Percentiles rank a stretch among this genome's conserved stretches.
Conservation (phyloP, 805 yeast genomes). For the Wickerhamiella australiensis region DNA sequence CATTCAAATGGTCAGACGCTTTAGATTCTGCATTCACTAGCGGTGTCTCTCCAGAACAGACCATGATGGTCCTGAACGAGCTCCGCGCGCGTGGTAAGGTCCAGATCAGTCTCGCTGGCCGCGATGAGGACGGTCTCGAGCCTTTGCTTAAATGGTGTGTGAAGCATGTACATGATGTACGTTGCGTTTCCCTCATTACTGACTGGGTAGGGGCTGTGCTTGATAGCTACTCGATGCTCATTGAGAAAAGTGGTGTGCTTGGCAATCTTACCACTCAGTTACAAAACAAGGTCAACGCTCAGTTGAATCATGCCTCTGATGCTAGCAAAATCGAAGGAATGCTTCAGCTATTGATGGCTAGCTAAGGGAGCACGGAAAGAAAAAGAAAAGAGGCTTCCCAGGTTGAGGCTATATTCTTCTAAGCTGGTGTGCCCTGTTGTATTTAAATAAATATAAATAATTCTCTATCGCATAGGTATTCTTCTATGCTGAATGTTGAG, state of each 20-base stretch:
- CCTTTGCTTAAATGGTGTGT: constrained; percentile 79
- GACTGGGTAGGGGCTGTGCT: constrained; percentile 57
- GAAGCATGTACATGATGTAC: constrained; percentile 63
- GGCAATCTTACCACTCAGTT: constrained; percentile 58
- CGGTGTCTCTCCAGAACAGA: constrained; percentile 68
- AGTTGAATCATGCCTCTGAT: constrained; percentile 69
- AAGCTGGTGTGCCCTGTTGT: too few species aligned
- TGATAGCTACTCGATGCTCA: constrained; percentile 62
- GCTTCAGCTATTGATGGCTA: constrained; percentile 64
- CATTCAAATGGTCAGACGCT: constrained; percentile 88
- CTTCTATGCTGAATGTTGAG: constrained; percentile 12
- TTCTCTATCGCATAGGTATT: background rate
- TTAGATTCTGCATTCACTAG: constrained; percentile 71
- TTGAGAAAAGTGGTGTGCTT: constrained; percentile 64
- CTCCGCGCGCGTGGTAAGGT: constrained; percentile 81
- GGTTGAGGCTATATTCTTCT: background rate
- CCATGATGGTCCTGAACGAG: constrained; percentile 74
- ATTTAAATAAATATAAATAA: background rate
- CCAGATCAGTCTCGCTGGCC: constrained; percentile 60
- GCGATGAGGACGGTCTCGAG: constrained; percentile 77
- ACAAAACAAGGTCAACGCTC: constrained; percentile 44
- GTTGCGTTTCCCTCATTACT: constrained; percentile 50
- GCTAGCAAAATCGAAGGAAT: constrained; percentile 87
- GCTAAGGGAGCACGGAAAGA: constrained; percentile 6
- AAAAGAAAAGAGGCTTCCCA: background rate